phyloP scores from a whole-genome alignment of 1,139 yeast species.

The Diutina ranongensis region DNA sequence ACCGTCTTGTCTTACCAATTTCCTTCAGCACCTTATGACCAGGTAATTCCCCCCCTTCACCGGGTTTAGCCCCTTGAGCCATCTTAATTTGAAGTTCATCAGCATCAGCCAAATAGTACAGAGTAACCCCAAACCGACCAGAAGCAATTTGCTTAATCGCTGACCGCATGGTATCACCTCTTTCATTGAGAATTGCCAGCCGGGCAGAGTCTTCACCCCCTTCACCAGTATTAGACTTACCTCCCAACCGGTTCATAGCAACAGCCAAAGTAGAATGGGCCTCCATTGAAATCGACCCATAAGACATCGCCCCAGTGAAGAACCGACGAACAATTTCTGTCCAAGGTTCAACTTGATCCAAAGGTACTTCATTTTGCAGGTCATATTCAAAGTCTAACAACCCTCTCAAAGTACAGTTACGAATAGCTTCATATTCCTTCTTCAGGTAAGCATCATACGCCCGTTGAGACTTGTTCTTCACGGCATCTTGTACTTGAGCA shows the following conservation, averaged over 20 bases:
- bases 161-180: conserved; percentile 97
- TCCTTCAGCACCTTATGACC: conserved; percentile 83
- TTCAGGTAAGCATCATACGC: conserved; percentile 87
- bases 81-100: conserved; percentile 96
- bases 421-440: conserved; percentile 85
- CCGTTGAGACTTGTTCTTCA: conserved; percentile 84
- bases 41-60: conserved; percentile 99
- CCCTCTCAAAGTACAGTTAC: conserved; percentile 89
- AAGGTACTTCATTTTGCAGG: conserved; percentile 61
- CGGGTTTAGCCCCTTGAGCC: conserved; percentile 99
- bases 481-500: conserved; percentile 94
- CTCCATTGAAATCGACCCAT: conserved; percentile 97
- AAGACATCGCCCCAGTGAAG: conserved; percentile 98
- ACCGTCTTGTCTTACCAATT: conserved; percentile 93
- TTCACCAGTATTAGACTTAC: conserved; percentile 97
- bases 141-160: conserved; percentile 97
- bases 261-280: conserved; percentile 96
- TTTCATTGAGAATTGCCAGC: conserved; percentile 52
- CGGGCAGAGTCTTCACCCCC: conserved; percentile 98
- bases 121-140: conserved; percentile 96
- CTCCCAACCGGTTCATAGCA: conserved; percentile 97
- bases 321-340: conserved; percentile 96
- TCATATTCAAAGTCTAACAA: conserved; percentile 81
- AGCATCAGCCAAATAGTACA: conserved; percentile 87
- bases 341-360: conserved; percentile 99